Evolutionary conservation across 1,284 basidiomycete species (phyloP).

Genomic region (Melampsora americana): DNA sequence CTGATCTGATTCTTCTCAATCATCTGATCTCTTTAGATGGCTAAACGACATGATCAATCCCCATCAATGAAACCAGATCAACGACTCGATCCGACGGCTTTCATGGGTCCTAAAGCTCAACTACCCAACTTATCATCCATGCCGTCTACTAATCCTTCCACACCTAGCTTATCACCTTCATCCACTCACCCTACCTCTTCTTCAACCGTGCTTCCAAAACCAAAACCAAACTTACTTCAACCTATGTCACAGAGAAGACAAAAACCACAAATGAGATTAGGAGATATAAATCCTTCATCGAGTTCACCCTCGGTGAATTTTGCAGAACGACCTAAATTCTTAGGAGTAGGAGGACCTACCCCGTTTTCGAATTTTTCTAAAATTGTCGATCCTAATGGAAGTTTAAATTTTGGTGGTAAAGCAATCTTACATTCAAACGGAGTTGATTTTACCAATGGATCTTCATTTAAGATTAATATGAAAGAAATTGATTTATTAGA

Average conservation of each 20-base stretch:
- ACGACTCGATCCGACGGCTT: constrained; percentile 29
- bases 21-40: constrained; percentile 14
- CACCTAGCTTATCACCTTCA: not conserved
- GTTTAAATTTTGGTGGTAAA: constrained; percentile 87
- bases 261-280: constrained; percentile 25
- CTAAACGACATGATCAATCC: constrained; percentile 21
- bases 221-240: not conserved
- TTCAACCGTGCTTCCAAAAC: not conserved
- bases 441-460: constrained; percentile 90
- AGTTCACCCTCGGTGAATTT: not conserved
- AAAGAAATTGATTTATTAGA: constrained; percentile 83
- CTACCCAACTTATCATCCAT: no score
- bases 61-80: constrained; percentile 25
- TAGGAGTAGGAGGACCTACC: constrained; percentile 19
- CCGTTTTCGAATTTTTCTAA: constrained; percentile 36
- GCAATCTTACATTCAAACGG: constrained; percentile 87
- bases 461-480: constrained; percentile 94
- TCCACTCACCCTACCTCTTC: not conserved
- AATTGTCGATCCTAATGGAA: constrained; percentile 74
- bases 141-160: no score
- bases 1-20: not conserved
- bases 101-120: constrained; percentile 12
- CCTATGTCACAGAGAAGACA: constrained; percentile 8
- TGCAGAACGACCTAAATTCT: constrained; percentile 24
- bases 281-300: not conserved